Evolutionary conservation across 2,329 filamentous ascomycete species (phyloP), one percentile per base, ranked within the genome.

Genomic region (Diaporthe sp.): DNA sequence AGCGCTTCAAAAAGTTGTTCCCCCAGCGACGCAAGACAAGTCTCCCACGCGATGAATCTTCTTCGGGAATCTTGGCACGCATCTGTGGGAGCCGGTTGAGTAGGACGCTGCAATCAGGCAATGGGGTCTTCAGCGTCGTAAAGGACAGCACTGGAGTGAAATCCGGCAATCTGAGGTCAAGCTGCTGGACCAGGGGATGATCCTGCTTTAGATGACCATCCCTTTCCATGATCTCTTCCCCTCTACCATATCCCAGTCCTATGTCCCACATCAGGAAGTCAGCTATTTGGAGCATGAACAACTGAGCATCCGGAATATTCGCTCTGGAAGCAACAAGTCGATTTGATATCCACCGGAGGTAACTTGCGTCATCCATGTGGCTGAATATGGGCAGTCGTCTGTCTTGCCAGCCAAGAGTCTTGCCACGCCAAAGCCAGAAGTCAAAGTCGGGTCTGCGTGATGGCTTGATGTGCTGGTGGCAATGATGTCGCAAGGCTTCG

Each of bases 61-160:
- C 57, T 31, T 59, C 34, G 34, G 57, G 57, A 4, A n/a, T 37
- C 34, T 25, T 59, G 57, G 57, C 3, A 15, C 34, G 57, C 34
- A 37, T 13, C 12, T 39, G 19, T 13, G 17, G 19, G 3, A 59
- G 34, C 9, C 34, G 34, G 4, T 37, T 17, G 19, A 39, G 17
- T 12, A 34, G 13, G 0, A 10, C 22, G 12, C 57, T 42, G 19
- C 2, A 0, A 10, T 59, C 37, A 25, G 7, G 9, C 10, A 6
- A 0, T 39, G 12, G 5, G 5, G 22, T 12, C 9, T 12, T 25
- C 1, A 0, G 13, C n/a, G 58, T 7, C 19, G 0, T 0, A n/a
- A 61, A 61, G 3, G 0, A 0, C 1, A 61, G 5, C 12, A 61
- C 37, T 61, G 37, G 10, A 3, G 37, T 61, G 19, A 17, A 61